These are phyloP conservation scores for Globisporangium viniferum DNA, from an alignment of 352 stramenopile species.

Conservation along the genomic window DNA sequence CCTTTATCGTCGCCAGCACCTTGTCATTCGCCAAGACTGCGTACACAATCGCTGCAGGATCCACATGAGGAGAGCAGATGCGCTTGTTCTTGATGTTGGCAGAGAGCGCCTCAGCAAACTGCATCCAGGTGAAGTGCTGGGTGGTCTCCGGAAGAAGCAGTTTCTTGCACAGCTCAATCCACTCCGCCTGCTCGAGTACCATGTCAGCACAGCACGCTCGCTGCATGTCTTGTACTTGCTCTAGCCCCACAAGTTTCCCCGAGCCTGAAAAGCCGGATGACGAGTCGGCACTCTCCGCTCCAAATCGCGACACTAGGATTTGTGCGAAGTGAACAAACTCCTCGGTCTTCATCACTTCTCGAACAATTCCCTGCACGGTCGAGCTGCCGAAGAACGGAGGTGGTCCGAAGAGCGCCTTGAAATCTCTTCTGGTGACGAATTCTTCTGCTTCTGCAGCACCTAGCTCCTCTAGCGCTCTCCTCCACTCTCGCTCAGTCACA, in stretches of 20 bases:
- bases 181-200: conserved; percentile 22
- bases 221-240: conserved; percentile 35
- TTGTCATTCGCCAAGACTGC: conserved; percentile 49
- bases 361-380: conserved; percentile 36
- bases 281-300: conserved; percentile 7
- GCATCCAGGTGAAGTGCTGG: conserved; percentile 38
- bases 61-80: conserved; percentile 24
- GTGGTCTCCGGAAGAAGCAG: conserved; percentile 17
- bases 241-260: conserved; percentile 29
- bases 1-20: conserved; percentile 35
- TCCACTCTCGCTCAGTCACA: conserved; percentile 32
- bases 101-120: conserved; percentile 39
- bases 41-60: conserved; percentile 40
- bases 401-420: conserved; percentile 55
- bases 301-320: conserved; percentile 38
- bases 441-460: conserved; percentile 14
- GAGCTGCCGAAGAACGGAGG: conserved; percentile 51
- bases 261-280: background rate
- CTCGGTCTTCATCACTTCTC: conserved; percentile 39
- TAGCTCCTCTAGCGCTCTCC: conserved; percentile 38
- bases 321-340: conserved; percentile 43
- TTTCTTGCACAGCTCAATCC: conserved; percentile 36
- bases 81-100: conserved; percentile 30
- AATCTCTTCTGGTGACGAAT: conserved; percentile 29
- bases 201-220: conserved; percentile 26